These are phyloP conservation scores for Phtheirospermum japonicum DNA, from an alignment of 257 asterid genomes.

Conservation along the genomic window DNA sequence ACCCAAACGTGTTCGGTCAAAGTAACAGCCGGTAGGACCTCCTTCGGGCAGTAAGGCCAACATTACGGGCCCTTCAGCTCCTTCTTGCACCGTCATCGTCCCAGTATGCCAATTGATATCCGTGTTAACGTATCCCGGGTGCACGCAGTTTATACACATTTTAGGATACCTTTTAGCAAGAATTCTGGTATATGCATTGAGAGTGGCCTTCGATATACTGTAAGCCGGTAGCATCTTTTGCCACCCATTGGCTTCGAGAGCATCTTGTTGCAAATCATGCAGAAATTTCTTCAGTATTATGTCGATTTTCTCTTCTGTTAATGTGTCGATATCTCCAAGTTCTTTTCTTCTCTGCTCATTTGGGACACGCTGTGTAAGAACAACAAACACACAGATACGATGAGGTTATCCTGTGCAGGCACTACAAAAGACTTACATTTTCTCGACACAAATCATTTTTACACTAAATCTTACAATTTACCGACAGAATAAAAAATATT, in stretches of 20 bases:
- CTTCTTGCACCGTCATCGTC: constrained; percentile 53
- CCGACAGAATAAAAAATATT: no score
- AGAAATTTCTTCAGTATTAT: constrained; percentile 48
- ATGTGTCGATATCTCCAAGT: constrained; percentile 55
- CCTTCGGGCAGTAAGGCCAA: constrained; percentile 64
- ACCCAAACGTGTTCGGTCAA: constrained; percentile 50
- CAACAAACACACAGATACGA: no score
- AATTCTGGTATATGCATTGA: constrained; percentile 72
- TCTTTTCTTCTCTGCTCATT: constrained; percentile 49
- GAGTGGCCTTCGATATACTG: constrained; percentile 69
- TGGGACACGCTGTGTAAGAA: constrained; percentile 57
- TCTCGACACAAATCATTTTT: no score
- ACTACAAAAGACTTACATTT: no score
- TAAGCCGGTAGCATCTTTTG: constrained; percentile 79
- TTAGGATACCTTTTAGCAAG: constrained; percentile 60
- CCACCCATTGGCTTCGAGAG: constrained; percentile 71
- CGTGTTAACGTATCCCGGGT: constrained; percentile 72
- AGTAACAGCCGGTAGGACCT: constrained; percentile 71
- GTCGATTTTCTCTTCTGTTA: constrained; percentile 62
- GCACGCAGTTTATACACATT: constrained; percentile 75
- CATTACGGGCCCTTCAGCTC: constrained; percentile 71
- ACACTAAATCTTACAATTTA: no score
- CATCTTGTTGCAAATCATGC: constrained; percentile 45
- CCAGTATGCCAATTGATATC: constrained; percentile 71
- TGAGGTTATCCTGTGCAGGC: background rate